Evolutionary conservation across 2,329 filamentous ascomycete species (phyloP).

Genomic region (Penicillium sp.): DNA sequence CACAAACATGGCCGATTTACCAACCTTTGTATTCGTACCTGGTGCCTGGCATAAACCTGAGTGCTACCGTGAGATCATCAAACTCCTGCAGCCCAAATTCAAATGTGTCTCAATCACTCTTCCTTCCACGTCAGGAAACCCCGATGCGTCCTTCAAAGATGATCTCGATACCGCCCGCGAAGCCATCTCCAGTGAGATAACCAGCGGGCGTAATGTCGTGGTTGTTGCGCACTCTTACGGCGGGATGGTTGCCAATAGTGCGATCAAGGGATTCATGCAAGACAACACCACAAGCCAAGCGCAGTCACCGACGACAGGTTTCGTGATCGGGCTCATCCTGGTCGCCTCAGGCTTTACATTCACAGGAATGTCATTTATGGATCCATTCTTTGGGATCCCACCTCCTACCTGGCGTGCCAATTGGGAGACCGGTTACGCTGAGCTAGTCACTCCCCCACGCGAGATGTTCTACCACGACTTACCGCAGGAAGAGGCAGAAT

Average conservation of each 20-base stretch:
- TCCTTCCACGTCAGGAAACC: conserved; percentile 40
- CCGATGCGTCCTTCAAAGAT: conserved; percentile 41
- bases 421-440: conserved; percentile 43
- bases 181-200: conserved; percentile 39
- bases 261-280: conserved; percentile 45
- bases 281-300: conserved; percentile 9
- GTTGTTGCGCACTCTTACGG: conserved; percentile 54
- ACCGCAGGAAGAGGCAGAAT: conserved; percentile 43
- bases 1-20: conserved; percentile 9
- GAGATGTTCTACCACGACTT: conserved; percentile 56
- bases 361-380: conserved; percentile 44
- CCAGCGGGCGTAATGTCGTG: conserved; percentile 45
- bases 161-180: conserved; percentile 45
- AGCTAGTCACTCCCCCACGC: conserved; percentile 37
- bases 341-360: conserved; percentile 49
- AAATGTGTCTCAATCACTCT: conserved; percentile 40
- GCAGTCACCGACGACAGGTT: conserved; percentile 27
- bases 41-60: conserved; percentile 51
- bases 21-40: conserved; percentile 49
- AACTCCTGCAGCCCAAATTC: conserved; percentile 33
- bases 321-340: conserved; percentile 47
- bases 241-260: conserved; percentile 49
- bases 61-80: conserved; percentile 40
- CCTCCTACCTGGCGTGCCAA: conserved; percentile 47
- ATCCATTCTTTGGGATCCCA: conserved; percentile 42